Evolutionary conservation across 805 yeast genomes (phyloP).

Genomic region (Kuraishia capsulata): DNA sequence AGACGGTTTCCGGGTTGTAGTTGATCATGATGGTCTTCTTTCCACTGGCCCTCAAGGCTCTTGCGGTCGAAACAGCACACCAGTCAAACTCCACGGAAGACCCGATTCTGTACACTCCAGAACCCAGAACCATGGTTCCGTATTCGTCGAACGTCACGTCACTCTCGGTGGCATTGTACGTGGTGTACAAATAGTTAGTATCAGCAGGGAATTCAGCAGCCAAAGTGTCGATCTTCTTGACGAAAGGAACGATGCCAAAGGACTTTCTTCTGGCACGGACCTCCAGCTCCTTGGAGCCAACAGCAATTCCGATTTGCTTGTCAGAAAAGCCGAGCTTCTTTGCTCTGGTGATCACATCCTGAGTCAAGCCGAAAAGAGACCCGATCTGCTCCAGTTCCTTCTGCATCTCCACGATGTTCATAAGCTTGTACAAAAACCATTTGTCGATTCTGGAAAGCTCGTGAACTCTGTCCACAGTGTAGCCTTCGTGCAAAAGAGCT

Average conservation of each 20-base stretch:
- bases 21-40: conserved; percentile 92
- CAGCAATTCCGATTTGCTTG: conserved; percentile 78
- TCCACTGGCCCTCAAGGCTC: conserved; percentile 83
- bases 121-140: conserved; percentile 92
- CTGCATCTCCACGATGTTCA: conserved; percentile 89
- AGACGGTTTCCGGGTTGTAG: conserved; percentile 97
- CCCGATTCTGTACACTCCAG: conserved; percentile 99
- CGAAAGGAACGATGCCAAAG: conserved; percentile 81
- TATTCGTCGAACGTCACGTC: conserved; percentile 83
- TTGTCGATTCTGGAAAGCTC: conserved; percentile 88
- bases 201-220: conserved; percentile 99
- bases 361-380: conserved; percentile 48
- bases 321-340: conserved; percentile 95
- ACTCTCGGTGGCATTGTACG: conserved; percentile 82
- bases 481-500: conserved; percentile 85
- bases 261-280: conserved; percentile 78
- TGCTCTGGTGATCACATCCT: conserved; percentile 66
- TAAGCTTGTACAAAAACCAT: conserved; percentile 90
- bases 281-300: conserved; percentile 65
- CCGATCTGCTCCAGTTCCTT: conserved; percentile 63
- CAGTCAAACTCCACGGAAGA: conserved; percentile 98
- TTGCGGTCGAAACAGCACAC: conserved; percentile 97
- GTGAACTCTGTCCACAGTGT: conserved; percentile 86
- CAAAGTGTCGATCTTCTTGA: conserved; percentile 91
- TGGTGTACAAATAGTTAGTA: conserved; percentile 91